Base-by-base conservation (phyloP, 2,329 filamentous ascomycete genomes). In the Ophiobolus disseminans region DNA sequence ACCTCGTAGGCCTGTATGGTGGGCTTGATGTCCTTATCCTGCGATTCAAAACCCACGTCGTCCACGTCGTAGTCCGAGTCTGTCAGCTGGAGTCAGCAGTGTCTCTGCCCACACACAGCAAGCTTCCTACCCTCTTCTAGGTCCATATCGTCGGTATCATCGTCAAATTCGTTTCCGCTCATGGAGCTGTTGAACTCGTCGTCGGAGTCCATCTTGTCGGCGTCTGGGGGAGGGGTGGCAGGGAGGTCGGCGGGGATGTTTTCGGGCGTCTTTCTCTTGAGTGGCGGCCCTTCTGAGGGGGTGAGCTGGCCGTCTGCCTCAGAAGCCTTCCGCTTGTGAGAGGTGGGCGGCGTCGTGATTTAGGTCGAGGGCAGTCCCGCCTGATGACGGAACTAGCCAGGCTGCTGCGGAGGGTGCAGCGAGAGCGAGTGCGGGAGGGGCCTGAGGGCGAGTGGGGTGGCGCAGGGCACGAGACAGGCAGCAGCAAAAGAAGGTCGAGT, bases 161-260 rank as follows among this genome's bases (percentile, higher is more conserved):
- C 89, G 55, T 88, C 83, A 51, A 90, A 83, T 51, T 84, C 83
- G 57, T 89, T 87, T 68, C 89, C 96, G 32, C 90, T 93, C 63
- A 87, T 81, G 68, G 86, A 86, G 63, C 89, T 95, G 83, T 94
- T 88, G 74, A 92, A 92, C 52, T 97, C 93, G 68, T 97, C 91
- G 65, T 97, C 93, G 7, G 92, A 97, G 77, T 96, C 91, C 92
- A 97, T 97, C 57, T 79, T 83, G 73, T 70, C 76, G 52, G 65
- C 59, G 54, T 59, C 64, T 38, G 69, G 69, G 30, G 61, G 58
- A 43, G 69, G 70, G 21, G 68, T 74, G 38, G 62, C 66, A 43
- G 66, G 69, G 10, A 69, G 65, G 38, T 55, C 50, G 42, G 52
- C 41, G 39, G 49, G 30, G 17, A 48, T 30, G 20, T 54, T 40